Evolutionary conservation across 148 eudicot genomes (phyloP), one percentile per base, ranked within the genome.

Genomic region (Rhododendron kiyosumense): DNA sequence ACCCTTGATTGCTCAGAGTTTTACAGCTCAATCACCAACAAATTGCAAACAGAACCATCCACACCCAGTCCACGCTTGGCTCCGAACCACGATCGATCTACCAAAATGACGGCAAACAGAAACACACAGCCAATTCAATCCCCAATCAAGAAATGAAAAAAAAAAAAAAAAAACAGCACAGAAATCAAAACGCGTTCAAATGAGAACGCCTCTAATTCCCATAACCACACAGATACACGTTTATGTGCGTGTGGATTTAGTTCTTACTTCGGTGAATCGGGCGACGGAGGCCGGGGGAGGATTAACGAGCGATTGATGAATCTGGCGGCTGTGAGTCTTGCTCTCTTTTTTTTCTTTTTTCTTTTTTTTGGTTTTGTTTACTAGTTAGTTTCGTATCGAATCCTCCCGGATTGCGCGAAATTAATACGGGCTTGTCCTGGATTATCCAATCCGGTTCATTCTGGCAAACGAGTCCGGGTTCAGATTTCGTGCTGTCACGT

Each of bases 61-160:
- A 28, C n/a, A 15, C 63, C 30, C 63, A 0, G 63, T 26, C 82
- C 82, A 80, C 15, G 82, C 9, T 51, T 51, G 63, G 63, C 82
- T 79, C 82, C 61, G 30, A 51, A 80, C 9, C 34, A 51, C 32
- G 61, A 80, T n/a, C 22, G 82, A 80, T 49, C 82, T 80, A 80
- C n/a, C 82, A 80, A 49, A 80, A 80, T 80, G 22, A 51, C 3
- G 22, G 8, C 7, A 51, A 17, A 28, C 81, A n/a, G 17, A 78
- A 78, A n/a, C 57, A 3, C 54, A 22, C 17, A 43, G 17, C 46
- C 81, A 78, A 78, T 78, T 78, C 81, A 78, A 78, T 78, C 49
- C 52, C 81, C 7, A 46, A 24, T 78, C 0, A 22, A 5, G 6
- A 3, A 2, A 9, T 8, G 2, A 43, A n/a, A 46, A 46, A 46